A percentile compares a stretch with the other conserved stretches of the same genome.
Conservation (phyloP, 345 rosid genomes). For the Cochlearia excelsa region DNA sequence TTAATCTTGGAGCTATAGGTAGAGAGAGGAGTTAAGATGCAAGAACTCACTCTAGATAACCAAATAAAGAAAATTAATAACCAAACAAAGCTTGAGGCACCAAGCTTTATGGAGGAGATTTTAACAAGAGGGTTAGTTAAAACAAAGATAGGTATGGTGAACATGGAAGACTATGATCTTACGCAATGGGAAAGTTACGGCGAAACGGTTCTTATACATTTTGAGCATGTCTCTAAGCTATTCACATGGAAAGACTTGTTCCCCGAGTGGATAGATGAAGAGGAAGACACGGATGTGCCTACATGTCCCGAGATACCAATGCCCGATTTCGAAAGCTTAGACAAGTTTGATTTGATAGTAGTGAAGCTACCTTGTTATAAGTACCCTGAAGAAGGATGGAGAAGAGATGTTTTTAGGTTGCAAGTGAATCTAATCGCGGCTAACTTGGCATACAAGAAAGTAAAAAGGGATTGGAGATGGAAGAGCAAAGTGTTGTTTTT, state of each 20-base stretch:
- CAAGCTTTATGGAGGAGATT: conserved; percentile 55
- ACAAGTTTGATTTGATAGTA: conserved; percentile 63
- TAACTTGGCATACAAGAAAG: conserved; percentile 57
- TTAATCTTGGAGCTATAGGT: conserved; percentile 32
- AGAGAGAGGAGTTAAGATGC: conserved; percentile 63
- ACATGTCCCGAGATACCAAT: conserved; percentile 84
- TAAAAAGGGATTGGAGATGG: conserved; percentile 55
- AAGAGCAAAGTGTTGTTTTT: conserved; percentile 64
- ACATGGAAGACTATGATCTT: conserved; percentile 66
- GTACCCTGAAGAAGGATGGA: conserved; percentile 78
- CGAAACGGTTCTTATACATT: conserved; percentile 46
- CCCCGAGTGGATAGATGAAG: conserved; percentile 98
- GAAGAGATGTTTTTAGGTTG: conserved; percentile 74
- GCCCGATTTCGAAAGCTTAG: conserved; percentile 53
- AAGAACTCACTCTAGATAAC: conserved; percentile 40
- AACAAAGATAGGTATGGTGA: conserved; percentile 73
- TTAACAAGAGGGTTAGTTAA: conserved; percentile 40
- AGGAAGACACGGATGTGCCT: conserved; percentile 66
- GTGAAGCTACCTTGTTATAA: conserved; percentile 66
- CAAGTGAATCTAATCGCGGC: conserved; percentile 77
- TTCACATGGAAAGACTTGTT: conserved; percentile 76
- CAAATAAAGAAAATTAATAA: conserved; percentile 13
- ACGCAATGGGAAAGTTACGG: conserved; percentile 62
- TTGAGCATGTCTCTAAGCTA: conserved; percentile 54
- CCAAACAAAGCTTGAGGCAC: conserved; percentile 55